Evolutionary conservation across 2,329 filamentous ascomycete genomes (phyloP), one percentile per base, ranked within the genome.

Genomic region (Fusarium sp.): DNA sequence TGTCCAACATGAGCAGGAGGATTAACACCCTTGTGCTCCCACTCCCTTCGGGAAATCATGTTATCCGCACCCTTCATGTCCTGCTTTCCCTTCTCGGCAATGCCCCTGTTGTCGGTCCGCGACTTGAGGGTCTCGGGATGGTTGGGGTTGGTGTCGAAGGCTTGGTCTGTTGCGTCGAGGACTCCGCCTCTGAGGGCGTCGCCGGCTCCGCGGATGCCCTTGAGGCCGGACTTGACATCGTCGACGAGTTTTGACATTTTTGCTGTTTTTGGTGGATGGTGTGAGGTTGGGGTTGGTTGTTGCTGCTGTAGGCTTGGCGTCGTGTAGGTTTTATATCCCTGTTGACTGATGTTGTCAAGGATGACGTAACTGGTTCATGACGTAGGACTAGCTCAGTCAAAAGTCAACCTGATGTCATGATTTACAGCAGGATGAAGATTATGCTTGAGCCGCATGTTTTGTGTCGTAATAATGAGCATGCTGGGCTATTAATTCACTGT

Each of bases 141-240:
- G 21, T 30, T 43, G 1, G 59, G 55, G 32, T 73, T 34, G 14
- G 39, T 62, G 5, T 72, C 62, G 19, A 73, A 73, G 10, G 61
- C 61, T 36, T 69, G 32, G 7, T 73, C 71, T 12, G 71, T 66
- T 26, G 62, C 67, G 1, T 72, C 57, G 43, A 73, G 55, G 15
- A 50, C 32, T 20, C 58, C 61, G 8, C 71, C 71, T 21, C 71
- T 45, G 0, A 73, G n/a, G 4, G 60, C 69, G 30, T 73, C 71
- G 17, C 71, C 71, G 4, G 71, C 65, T 4, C 71, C 71, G 11
- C 55, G 57, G 26, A 73, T 57, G 36, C 71, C 71, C 2, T 73
- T 73, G 2, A 73, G 50, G 34, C 69, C 68, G 3, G 71, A 47
- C 30, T 73, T 73, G 39, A 71, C 65, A 23, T 73, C 71, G 2